Percentiles rank a stretch among this genome's conserved stretches.
phyloP scores from a whole-genome alignment of 108 stramenopile species.

The Skeletonema menzelii region DNA sequence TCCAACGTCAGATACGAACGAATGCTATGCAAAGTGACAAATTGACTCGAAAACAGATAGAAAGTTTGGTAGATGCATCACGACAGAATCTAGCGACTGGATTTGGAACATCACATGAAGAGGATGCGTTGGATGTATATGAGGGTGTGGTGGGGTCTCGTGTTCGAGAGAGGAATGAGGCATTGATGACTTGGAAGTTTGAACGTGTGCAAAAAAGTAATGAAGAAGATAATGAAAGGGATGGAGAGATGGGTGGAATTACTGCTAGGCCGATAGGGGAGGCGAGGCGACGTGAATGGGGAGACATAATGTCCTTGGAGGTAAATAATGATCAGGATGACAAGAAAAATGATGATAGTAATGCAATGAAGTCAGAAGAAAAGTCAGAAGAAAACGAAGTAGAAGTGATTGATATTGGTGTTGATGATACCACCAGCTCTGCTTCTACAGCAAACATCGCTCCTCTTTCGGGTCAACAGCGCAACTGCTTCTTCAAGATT shows the following conservation, averaged over 20 bases:
- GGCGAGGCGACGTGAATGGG: conserved; percentile 12
- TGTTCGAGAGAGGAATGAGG: conserved; percentile 66
- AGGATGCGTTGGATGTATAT: conserved; percentile 71
- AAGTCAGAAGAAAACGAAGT: background rate
- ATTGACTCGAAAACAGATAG: conserved; percentile 43
- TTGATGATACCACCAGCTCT: background rate
- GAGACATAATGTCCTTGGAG: conserved; percentile 1
- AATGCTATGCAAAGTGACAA: conserved; percentile 44
- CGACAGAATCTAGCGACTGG: conserved; percentile 60
- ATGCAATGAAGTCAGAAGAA: background rate
- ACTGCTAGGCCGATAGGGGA: conserved; percentile 38
- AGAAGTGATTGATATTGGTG: background rate
- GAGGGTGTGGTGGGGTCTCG: conserved; percentile 60
- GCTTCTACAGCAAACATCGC: background rate
- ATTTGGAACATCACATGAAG: conserved; percentile 72
- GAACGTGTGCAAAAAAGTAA: background rate
- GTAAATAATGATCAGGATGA: background rate
- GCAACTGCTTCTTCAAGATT: conserved; percentile 37
- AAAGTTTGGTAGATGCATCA: conserved; percentile 47
- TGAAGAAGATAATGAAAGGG: background rate
- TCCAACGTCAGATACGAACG: conserved; percentile 33
- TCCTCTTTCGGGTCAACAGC: background rate
- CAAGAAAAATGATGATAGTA: background rate
- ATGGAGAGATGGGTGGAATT: background rate
- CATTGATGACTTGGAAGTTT: conserved; percentile 68